phyloP scores from a whole-genome alignment of 495 filamentous ascomycete species.

The Lepidopterella palustris region DNA sequence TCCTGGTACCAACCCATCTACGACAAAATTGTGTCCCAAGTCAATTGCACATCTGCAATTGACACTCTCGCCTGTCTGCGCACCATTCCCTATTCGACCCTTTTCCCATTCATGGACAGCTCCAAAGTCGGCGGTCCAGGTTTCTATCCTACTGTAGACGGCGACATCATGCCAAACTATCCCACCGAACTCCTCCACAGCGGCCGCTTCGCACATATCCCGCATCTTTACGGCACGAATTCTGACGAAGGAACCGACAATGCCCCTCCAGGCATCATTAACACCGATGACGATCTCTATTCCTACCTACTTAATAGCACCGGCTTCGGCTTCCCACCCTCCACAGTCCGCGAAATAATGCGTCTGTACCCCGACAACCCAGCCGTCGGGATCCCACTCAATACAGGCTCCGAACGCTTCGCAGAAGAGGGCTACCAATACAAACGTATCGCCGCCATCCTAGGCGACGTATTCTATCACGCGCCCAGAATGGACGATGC shows the following conservation, averaged over 20 bases:
- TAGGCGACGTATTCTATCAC: slow-evolving; percentile 29
- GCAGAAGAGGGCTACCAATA: slow-evolving; percentile 24
- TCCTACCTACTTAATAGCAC: slow-evolving; percentile 18
- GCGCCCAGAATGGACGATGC: slow-evolving; percentile 23
- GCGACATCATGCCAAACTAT: slow-evolving; percentile 28
- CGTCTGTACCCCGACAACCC: slow-evolving; percentile 28
- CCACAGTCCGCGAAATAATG: slow-evolving; percentile 20
- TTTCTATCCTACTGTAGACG: slow-evolving; percentile 28
- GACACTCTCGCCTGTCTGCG: slow-evolving; percentile 26
- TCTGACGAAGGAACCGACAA: slow-evolving; percentile 28
- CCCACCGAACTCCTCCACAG: slow-evolving; percentile 21
- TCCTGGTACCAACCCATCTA: slow-evolving; percentile 30
- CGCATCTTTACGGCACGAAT: slow-evolving; percentile 26
- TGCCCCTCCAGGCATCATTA: slow-evolving; percentile 20
- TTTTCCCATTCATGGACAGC: slow-evolving; percentile 26
- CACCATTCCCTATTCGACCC: slow-evolving; percentile 19
- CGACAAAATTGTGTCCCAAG: slow-evolving; percentile 24
- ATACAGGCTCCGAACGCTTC: slow-evolving; percentile 25
- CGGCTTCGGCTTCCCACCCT: slow-evolving; percentile 22
- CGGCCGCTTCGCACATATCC: slow-evolving; percentile 26
- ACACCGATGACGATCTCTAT: slow-evolving; percentile 24
- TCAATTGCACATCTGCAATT: slow-evolving; percentile 20
- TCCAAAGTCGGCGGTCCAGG: slow-evolving; percentile 25
- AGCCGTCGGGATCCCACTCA: slow-evolving; percentile 21
- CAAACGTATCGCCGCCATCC: slow-evolving; percentile 26